phyloP scores from a whole-genome alignment of 805 yeast genomes.

The Wickerhamiella hasegawae region DNA sequence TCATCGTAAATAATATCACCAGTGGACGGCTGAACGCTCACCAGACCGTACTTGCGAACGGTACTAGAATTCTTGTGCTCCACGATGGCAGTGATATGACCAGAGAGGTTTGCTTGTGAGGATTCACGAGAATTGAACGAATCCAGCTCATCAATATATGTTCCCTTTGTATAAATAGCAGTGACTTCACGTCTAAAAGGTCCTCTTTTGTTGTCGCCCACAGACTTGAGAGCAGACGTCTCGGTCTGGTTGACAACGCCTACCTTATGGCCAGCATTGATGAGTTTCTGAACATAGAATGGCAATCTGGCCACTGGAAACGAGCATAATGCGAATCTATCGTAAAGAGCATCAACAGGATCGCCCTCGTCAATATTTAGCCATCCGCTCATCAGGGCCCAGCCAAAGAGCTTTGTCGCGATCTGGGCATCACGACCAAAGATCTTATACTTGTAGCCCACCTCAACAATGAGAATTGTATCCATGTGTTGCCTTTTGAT shows the following conservation, averaged over 20 bases:
- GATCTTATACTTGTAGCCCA: conserved; percentile 82
- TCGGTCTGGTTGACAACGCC: conserved; percentile 81
- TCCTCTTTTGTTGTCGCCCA: conserved; percentile 32
- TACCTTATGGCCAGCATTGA: conserved; percentile 59
- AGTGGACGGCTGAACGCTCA: conserved; percentile 54
- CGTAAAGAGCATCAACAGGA: conserved; percentile 33
- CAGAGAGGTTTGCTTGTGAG: conserved; percentile 5
- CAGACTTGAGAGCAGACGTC: conserved; percentile 54
- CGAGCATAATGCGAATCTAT: conserved; percentile 64
- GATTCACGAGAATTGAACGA: not conserved
- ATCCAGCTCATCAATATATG: conserved; percentile 51
- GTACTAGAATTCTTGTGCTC: conserved; percentile 6
- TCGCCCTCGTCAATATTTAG: conserved; percentile 34
- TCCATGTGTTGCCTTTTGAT: conserved; percentile 47
- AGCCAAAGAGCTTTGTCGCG: conserved; percentile 38
- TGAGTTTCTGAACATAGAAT: conserved; percentile 56
- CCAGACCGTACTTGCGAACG: conserved; percentile 25
- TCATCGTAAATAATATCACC: conserved; percentile 64
- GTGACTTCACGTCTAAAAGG: conserved; percentile 57
- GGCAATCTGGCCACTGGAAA: conserved; percentile 68
- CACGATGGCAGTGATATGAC: conserved; percentile 16
- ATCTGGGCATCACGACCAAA: conserved; percentile 70
- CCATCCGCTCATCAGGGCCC: conserved; percentile 59
- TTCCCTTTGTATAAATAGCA: conserved; percentile 64
- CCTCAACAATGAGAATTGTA: conserved; percentile 65